Percentiles rank a stretch among this genome's conserved stretches.
phyloP scores from a whole-genome alignment of 2,329 filamentous ascomycete species.

The Emmonsiellopsis sp. region DNA sequence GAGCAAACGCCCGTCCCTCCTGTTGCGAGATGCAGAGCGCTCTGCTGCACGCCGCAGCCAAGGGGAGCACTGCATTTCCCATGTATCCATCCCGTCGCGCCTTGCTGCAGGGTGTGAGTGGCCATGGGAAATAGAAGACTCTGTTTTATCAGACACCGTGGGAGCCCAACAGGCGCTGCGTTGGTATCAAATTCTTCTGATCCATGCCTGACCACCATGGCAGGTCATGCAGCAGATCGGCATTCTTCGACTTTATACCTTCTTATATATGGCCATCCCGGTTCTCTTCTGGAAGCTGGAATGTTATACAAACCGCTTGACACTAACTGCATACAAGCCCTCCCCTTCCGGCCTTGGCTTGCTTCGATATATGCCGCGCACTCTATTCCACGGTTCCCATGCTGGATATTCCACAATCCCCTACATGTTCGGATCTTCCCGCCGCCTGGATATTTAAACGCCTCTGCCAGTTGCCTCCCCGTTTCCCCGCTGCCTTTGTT shows the following conservation, averaged over 20 bases:
- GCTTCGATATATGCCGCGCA: background rate
- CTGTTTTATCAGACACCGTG: background rate
- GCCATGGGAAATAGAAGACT: background rate
- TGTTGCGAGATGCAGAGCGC: background rate
- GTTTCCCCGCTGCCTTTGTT: slow-evolving; percentile 1
- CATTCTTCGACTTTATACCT: background rate
- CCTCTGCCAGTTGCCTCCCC: background rate
- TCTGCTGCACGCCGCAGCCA: background rate
- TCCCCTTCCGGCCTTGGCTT: background rate
- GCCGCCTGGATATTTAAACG: slow-evolving; percentile 2
- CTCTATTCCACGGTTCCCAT: background rate
- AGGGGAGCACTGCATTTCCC: background rate
- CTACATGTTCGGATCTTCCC: background rate
- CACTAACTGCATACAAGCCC: background rate
- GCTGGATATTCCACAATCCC: slow-evolving; percentile 1
- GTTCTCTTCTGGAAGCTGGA: background rate
- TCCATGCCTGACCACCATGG: background rate
- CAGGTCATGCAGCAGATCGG: background rate
- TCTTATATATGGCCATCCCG: background rate
- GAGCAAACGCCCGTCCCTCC: background rate
- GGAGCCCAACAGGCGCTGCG: slow-evolving; percentile 1
- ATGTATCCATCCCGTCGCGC: background rate
- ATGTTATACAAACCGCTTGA: background rate
- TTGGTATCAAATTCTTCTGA: background rate
- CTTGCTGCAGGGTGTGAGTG: background rate